Conservation (phyloP, 2,329 filamentous ascomycete genomes). For the Fusarium haematococcum region DNA sequence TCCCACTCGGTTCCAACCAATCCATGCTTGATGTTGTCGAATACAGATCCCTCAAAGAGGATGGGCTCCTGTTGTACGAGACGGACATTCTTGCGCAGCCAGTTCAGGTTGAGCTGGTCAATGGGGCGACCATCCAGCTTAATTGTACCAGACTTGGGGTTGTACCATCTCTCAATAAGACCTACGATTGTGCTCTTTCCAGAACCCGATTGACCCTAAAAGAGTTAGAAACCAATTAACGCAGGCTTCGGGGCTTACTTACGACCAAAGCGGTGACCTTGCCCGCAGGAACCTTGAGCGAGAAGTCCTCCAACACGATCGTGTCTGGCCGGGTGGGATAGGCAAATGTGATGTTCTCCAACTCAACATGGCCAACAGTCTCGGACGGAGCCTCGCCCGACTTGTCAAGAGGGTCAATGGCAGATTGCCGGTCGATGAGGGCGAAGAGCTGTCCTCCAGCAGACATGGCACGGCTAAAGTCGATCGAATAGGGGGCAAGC, state of each 20-base stretch:
- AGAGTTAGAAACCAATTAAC: no score
- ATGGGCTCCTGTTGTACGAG: conserved; percentile 58
- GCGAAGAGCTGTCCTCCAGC: conserved; percentile 51
- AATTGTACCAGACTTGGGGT: conserved; percentile 49
- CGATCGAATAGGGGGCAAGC: conserved; percentile 52
- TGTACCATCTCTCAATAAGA: conserved; percentile 55
- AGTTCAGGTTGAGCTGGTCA: conserved; percentile 52
- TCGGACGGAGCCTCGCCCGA: conserved; percentile 47
- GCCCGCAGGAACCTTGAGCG: conserved; percentile 56
- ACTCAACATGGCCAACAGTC: conserved; percentile 49
- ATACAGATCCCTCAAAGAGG: conserved; percentile 62
- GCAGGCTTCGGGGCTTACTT: no score
- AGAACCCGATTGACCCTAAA: conserved; percentile 47
- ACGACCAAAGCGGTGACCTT: conserved; percentile 57
- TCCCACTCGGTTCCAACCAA: conserved; percentile 57
- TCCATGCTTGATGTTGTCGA: conserved; percentile 66
- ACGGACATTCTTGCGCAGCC: conserved; percentile 53
- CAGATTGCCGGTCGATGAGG: conserved; percentile 53
- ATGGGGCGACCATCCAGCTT: conserved; percentile 52
- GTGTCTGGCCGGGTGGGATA: conserved; percentile 59
- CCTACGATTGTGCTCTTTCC: conserved; percentile 56
- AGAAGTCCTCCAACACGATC: conserved; percentile 56
- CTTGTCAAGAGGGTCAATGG: conserved; percentile 51
- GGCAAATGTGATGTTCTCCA: conserved; percentile 57
- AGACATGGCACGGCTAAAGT: conserved; percentile 53